Conservation (phyloP, 2,329 filamentous ascomycete species). For the Fusarium verrucosum region DNA sequence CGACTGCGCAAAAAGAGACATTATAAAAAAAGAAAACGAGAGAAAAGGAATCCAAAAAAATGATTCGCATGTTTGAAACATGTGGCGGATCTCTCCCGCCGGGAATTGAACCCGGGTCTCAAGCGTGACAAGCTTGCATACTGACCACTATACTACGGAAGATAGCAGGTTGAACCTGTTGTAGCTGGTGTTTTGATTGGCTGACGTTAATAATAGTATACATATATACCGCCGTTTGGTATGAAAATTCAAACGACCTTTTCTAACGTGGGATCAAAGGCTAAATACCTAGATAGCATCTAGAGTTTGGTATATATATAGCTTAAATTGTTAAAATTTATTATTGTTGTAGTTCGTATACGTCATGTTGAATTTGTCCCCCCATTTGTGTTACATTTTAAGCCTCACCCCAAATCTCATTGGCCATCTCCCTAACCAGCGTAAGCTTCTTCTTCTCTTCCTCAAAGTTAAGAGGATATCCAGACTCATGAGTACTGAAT, state of each 20-base stretch:
- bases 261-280: too few species aligned
- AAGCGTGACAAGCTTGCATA: slow-evolving; percentile 40
- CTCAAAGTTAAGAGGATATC: slow-evolving; percentile 73
- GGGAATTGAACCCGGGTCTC: slow-evolving; percentile 42
- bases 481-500: slow-evolving; percentile 78
- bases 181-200: too few species aligned
- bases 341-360: neutral
- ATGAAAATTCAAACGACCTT: too few species aligned
- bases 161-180: neutral
- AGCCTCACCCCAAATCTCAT: slow-evolving; percentile 70
- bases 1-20: neutral
- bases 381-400: slow-evolving; percentile 2
- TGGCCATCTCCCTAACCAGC: slow-evolving; percentile 75
- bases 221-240: too few species aligned
- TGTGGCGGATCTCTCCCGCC: slow-evolving; percentile 41
- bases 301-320: neutral
- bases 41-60: slow-evolving; percentile 15
- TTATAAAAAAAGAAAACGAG: neutral
- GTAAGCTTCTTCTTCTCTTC: slow-evolving; percentile 79
- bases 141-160: slow-evolving; percentile 38
- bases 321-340: neutral
- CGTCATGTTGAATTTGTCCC: neutral
- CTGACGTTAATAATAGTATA: too few species aligned
- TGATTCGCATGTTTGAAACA: slow-evolving; percentile 24
- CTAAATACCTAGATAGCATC: too few species aligned